These are phyloP conservation scores for Bothriochloa decipiens DNA, from an alignment of 176 grass and related monocot genomes.

Conservation along the genomic window DNA sequence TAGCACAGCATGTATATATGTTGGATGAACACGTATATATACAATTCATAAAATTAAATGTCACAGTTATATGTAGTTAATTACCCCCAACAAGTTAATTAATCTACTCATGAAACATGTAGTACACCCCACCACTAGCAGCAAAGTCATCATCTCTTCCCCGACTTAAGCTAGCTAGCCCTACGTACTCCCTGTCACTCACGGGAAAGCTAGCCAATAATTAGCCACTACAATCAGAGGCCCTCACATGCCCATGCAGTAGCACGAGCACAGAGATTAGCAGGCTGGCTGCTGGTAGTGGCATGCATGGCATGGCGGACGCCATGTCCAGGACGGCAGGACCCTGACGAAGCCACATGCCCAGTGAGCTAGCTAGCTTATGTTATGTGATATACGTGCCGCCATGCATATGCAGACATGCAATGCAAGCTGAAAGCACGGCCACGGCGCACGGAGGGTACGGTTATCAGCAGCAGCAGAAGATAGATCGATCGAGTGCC, in stretches of 20 bases:
- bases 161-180: constrained; percentile 8
- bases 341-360: background rate
- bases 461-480: background rate
- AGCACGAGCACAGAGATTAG: background rate
- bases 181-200: constrained; percentile 11
- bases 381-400: background rate
- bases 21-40: background rate
- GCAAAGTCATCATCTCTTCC: constrained; percentile 33
- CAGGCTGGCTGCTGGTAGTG: background rate
- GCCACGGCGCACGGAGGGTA: background rate
- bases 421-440: background rate
- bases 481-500: background rate
- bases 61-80: background rate
- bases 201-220: constrained; percentile 17
- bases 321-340: background rate
- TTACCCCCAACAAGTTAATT: background rate
- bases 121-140: constrained; percentile 21
- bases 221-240: constrained; percentile 10
- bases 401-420: background rate
- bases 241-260: constrained; percentile 41
- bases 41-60: background rate
- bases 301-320: background rate
- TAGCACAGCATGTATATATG: no score
- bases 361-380: background rate
- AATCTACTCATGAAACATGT: background rate